Evolutionary conservation across 768 basidiomycete species (phyloP), one percentile per base, ranked within the genome.

Genomic region (Cubamyces sp.): DNA sequence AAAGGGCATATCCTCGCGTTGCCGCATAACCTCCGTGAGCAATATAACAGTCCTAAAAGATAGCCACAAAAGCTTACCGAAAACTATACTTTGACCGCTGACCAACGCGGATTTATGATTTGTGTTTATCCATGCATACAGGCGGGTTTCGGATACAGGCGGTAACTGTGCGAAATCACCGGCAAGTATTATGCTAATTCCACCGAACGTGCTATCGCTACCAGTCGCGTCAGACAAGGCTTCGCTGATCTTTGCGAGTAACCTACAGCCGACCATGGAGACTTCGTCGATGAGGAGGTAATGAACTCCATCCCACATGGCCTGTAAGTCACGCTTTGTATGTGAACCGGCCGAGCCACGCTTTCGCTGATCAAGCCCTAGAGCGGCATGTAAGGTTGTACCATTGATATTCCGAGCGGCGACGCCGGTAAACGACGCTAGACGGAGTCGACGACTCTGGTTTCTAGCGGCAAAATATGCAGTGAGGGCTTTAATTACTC

Each of bases 101-200:
- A n/a, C n/a, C n/a, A n/a, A n/a, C n/a, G n/a, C n/a, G n/a, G n/a
- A n/a, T n/a, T n/a, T n/a, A n/a, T n/a, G n/a, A n/a, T n/a, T n/a
- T n/a, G 0, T 62, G 61, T 61, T 82, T 78, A 0, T 80, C 79
- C 0, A 77, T 76, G 58, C 79, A 78, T 1, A 81, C 77, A 1
- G 81, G 59, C 49, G 76, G 81, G 0, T 81, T 68, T 46, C 45
- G n/a, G 3, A 2, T 3, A 46, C 45, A 5, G 45, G 45, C 1
- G 45, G 45, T 11, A 46, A 21, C 45, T 46, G 45, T 19, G 45
- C 45, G n/a, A 46, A 46, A 19, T 46, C 45, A 7, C 45, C 45
- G 4, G 45, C 45, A 11, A 46, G 4, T 5, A 46, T 46, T 2
- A 46, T 9, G 9, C 23, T 46, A 11, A 46, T 16, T 5, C 45